Base-by-base conservation (phyloP, 1,284 basidiomycete genomes). In the Pseudozyma tsukubaensis region DNA sequence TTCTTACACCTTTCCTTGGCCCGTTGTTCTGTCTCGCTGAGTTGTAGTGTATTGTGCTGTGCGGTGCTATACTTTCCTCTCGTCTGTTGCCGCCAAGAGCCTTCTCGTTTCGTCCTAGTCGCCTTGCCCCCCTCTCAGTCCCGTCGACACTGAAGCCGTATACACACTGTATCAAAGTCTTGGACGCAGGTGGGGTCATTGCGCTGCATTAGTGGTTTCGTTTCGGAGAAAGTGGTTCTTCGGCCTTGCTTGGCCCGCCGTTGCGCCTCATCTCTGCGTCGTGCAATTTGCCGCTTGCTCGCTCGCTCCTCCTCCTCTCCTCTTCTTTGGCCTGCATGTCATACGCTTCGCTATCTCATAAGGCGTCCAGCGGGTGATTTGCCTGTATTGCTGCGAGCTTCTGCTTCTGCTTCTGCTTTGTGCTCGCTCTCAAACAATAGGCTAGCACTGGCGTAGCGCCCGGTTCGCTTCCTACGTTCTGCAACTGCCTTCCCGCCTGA, bases 151-250 rank as follows among this genome's bases (percentile, higher is more conserved):
- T 13, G 1, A 37, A 29, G 6, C 24, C 6, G 24, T 29, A 29
- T 29, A 29, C 24, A 29, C 24, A 29, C 3, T 6, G 24, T 29
- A 29, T 29, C 24, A 29, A 29, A 29, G 24, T 29, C 24, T 29
- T 29, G 24, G 44, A 48, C 19, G 49, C 34, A 50, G 42, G 42
- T 59, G 57, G 57, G 57, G 40, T 51, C 49, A 45, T 43, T 59
- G 57, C 49, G 49, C 34, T 51, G 57, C 57, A 13, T 44, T 21
- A 57, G 40, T 51, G 48, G 49, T 59, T 45, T 51, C 57, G 51
- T 49, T 51, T 34, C 21, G 36, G 40, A n/a, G 18, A 18, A 21
- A 18, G 8, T 18, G 44, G 44, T n/a, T 24, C 29, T 45, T 11
- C n/a, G 7, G n/a, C 7, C 12, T 24, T 19, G n/a, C 43, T 24